Conservation (phyloP, 1,284 basidiomycete species). For the Boletellus deceptivus region DNA sequence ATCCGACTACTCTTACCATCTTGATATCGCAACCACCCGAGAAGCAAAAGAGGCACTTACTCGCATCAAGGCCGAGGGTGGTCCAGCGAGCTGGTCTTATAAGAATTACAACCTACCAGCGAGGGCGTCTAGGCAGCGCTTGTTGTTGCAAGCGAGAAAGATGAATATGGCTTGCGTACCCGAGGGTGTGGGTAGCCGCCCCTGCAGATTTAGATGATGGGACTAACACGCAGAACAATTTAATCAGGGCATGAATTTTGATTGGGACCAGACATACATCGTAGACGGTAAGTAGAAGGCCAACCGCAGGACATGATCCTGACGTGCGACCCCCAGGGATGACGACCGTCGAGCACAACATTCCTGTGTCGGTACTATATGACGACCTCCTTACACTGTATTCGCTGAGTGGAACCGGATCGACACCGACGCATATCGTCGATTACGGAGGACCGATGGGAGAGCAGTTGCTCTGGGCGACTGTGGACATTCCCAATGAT, state of each 20-base stretch:
- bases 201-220: neutral
- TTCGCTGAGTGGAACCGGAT: conserved; percentile 64
- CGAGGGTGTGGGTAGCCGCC: conserved; percentile 47
- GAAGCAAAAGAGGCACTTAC: conserved; percentile 64
- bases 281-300: conserved; percentile 51
- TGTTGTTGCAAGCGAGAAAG: conserved; percentile 58
- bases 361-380: conserved; percentile 63
- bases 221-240: conserved; percentile 1
- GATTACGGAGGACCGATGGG: conserved; percentile 69
- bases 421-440: conserved; percentile 71
- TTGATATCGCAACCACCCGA: conserved; percentile 57
- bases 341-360: conserved; percentile 72
- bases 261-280: conserved; percentile 76
- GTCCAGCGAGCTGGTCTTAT: conserved; percentile 65
- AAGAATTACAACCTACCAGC: conserved; percentile 74
- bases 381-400: conserved; percentile 66
- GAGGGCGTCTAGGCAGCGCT: conserved; percentile 65
- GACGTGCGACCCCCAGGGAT: conserved; percentile 47
- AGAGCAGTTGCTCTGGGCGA: conserved; percentile 68
- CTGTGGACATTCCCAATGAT: conserved; percentile 60
- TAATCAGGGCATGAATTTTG: conserved; percentile 65
- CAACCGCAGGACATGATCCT: neutral
- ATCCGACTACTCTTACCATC: conserved; percentile 48
- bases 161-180: conserved; percentile 70
- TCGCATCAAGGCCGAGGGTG: conserved; percentile 69